These are phyloP conservation scores for Plasmodium gaboni DNA, from an alignment of 169 alveolate species.

Conservation along the genomic window DNA sequence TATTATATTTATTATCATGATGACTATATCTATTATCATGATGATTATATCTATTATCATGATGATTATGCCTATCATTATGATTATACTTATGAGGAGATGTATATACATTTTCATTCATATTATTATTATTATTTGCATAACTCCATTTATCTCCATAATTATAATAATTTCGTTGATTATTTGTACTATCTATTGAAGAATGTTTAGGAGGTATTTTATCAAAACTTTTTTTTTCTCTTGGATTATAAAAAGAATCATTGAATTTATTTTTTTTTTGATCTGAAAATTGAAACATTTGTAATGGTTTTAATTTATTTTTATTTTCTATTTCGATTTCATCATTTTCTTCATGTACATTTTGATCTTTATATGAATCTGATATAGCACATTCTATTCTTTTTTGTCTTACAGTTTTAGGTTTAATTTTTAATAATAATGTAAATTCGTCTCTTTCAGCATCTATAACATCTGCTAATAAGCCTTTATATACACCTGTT, in stretches of 20 bases:
- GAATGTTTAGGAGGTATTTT: neutral
- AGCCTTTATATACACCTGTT: constrained; percentile 85
- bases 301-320: neutral
- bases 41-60: neutral
- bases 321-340: neutral
- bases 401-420: constrained; percentile 83
- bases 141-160: constrained; percentile 1
- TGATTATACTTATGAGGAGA: neutral
- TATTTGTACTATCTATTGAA: neutral
- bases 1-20: neutral
- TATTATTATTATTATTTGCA: neutral
- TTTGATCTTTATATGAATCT: constrained; percentile 35
- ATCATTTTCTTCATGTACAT: constrained; percentile 22
- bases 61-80: neutral
- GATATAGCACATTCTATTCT: constrained; percentile 81
- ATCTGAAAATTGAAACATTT: constrained; percentile 9
- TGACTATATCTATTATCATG: no score
- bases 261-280: constrained; percentile 1
- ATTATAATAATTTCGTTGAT: neutral
- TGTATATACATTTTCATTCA: neutral
- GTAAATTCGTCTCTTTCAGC: constrained; percentile 86
- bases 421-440: constrained; percentile 84
- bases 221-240: neutral
- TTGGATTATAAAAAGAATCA: constrained; percentile 14
- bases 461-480: constrained; percentile 83